These are phyloP conservation scores for Cladosporium oxysporum DNA, from an alignment of 2,329 filamentous ascomycete species.

Conservation along the genomic window DNA sequence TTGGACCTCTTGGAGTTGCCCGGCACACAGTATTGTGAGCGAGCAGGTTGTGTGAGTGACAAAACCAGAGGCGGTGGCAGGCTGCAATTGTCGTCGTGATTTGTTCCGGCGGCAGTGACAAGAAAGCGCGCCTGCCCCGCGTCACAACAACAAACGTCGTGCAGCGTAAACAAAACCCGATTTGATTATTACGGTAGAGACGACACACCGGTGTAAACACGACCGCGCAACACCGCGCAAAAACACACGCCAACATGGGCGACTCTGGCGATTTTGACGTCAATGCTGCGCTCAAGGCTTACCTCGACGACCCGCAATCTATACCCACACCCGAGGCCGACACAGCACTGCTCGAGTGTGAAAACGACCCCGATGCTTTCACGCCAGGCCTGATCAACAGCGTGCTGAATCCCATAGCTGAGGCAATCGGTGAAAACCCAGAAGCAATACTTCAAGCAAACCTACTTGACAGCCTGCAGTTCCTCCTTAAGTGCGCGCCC, in stretches of 20 bases:
- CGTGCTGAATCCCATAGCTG: conserved; percentile 87
- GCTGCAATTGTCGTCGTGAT: not conserved
- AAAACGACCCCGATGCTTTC: conserved; percentile 84
- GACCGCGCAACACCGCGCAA: conserved; percentile 5
- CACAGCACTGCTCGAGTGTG: conserved; percentile 80
- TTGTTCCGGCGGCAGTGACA: not conserved
- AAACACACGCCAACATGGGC: conserved; percentile 58
- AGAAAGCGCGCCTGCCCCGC: conserved; percentile 6
- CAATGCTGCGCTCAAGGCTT: conserved; percentile 93
- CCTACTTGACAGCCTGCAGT: conserved; percentile 90
- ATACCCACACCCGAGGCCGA: conserved; percentile 87
- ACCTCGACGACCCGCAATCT: conserved; percentile 86
- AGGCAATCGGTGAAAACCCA: conserved; percentile 87
- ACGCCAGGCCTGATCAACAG: conserved; percentile 78
- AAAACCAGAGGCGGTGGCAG: not conserved
- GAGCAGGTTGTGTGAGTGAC: not conserved
- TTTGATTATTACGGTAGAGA: conserved; percentile 9
- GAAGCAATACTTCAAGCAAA: conserved; percentile 79
- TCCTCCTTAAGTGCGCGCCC: conserved; percentile 89
- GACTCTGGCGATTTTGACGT: conserved; percentile 80
- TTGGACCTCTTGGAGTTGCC: not conserved
- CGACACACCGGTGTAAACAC: conserved; percentile 17
- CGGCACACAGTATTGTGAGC: not conserved
- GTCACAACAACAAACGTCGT: conserved; percentile 5
- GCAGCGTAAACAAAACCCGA: conserved; percentile 4